Evolutionary conservation across 2,329 filamentous ascomycete genomes (phyloP).

Genomic region (Raffaelea ambrosiae): DNA sequence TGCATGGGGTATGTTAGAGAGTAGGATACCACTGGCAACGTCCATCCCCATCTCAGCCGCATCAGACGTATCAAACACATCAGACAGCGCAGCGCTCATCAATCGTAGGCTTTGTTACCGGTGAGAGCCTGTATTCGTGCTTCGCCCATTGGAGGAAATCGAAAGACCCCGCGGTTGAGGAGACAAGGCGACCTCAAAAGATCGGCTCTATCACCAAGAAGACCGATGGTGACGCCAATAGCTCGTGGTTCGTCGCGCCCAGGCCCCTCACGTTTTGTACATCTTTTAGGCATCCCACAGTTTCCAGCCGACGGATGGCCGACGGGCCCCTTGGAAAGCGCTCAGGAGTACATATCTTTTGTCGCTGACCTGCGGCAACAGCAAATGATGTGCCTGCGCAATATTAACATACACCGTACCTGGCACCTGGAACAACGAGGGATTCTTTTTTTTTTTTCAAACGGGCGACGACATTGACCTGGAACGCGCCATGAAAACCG

Average conservation of each 20-base stretch:
- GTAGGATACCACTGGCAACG: too few species aligned
- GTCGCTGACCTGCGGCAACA: constrained; percentile 19
- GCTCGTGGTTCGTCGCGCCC: constrained; percentile 2
- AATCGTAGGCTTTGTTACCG: too few species aligned
- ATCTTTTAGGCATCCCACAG: constrained; percentile 21
- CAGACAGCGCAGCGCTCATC: too few species aligned
- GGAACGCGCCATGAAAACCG: constrained; percentile 17
- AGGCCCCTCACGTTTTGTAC: constrained; percentile 30
- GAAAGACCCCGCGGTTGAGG: too few species aligned
- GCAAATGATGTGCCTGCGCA: constrained; percentile 10
- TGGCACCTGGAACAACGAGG: not conserved
- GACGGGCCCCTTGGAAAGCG: constrained; percentile 19
- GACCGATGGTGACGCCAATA: too few species aligned
- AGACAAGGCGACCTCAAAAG: too few species aligned
- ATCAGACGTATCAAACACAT: too few species aligned
- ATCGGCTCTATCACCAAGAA: constrained; percentile 4
- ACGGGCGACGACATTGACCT: constrained; percentile 16
- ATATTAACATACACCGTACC: constrained; percentile 6
- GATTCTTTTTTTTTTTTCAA: not conserved
- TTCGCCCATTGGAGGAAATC: too few species aligned
- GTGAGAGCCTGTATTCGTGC: too few species aligned
- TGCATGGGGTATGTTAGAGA: too few species aligned
- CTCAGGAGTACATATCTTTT: constrained; percentile 14
- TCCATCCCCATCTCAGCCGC: too few species aligned
- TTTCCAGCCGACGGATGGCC: constrained; percentile 21